These are phyloP conservation scores for Hygrocybe coccinea DNA, from an alignment of 768 basidiomycete species.

Conservation along the genomic window DNA sequence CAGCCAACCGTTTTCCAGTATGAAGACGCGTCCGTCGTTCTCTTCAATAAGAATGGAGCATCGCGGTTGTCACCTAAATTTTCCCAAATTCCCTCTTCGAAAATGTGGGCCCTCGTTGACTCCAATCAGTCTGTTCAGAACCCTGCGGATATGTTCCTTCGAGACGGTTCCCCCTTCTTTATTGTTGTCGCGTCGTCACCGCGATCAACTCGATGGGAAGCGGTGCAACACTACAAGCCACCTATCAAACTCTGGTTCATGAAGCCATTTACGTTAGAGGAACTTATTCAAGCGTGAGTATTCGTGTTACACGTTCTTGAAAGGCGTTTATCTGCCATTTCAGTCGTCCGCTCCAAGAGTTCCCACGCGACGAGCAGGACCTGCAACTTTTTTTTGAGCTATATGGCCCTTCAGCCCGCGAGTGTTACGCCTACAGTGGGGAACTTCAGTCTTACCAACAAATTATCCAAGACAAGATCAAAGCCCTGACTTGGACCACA, in stretches of 20 bases:
- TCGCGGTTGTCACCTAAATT: slow-evolving; percentile 1
- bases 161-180: slow-evolving; percentile 4
- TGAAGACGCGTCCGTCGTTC: neutral
- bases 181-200: slow-evolving; percentile 5
- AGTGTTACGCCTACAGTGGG: neutral
- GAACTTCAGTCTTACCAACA: neutral
- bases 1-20: slow-evolving; percentile 4
- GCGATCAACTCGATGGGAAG: neutral
- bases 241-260: slow-evolving; percentile 8
- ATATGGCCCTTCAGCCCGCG: slow-evolving; percentile 4
- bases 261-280: slow-evolving; percentile 9
- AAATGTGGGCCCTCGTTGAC: neutral
- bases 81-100: neutral
- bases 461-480: neutral
- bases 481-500: neutral
- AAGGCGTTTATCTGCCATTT: slow-evolving; percentile 4
- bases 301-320: neutral
- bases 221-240: slow-evolving; percentile 1
- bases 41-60: slow-evolving; percentile 1
- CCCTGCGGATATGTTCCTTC: neutral
- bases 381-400: slow-evolving; percentile 1
- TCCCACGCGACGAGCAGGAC: slow-evolving; percentile 5
- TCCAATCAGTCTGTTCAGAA: neutral
- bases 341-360: slow-evolving; percentile 8
- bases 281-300: slow-evolving; percentile 11